These are phyloP conservation scores for Patellifolia procumbens DNA, from an alignment of 179 eudicot species.

Conservation along the genomic window DNA sequence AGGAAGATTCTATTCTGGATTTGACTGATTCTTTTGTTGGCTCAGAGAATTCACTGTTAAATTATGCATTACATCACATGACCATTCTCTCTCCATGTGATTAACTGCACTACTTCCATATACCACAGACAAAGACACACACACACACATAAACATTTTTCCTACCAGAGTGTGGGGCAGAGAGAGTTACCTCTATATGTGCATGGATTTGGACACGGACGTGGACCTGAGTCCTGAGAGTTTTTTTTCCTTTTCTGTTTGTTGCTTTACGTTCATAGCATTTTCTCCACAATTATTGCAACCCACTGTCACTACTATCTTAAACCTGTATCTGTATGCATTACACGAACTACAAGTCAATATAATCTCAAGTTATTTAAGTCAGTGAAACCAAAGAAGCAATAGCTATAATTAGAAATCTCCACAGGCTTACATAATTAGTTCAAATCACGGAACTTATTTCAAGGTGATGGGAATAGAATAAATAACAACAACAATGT, in stretches of 20 bases:
- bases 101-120: conserved; percentile 37
- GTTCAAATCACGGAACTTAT: not conserved
- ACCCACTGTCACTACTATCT: conserved; percentile 18
- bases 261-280: conserved; percentile 35
- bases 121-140: conserved; percentile 39
- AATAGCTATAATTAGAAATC: conserved; percentile 10
- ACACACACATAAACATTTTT: conserved; percentile 18
- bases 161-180: conserved; percentile 11
- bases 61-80: conserved; percentile 36
- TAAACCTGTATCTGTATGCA: conserved; percentile 25
- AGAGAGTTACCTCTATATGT: conserved; percentile 27
- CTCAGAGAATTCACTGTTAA: conserved; percentile 30
- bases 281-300: conserved; percentile 30
- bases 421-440: not conserved
- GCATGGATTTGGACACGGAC: conserved; percentile 38
- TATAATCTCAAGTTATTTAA: conserved; percentile 9
- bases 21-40: conserved; percentile 36
- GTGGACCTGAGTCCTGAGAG: conserved; percentile 22
- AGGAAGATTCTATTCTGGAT: conserved; percentile 48
- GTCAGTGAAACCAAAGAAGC: conserved; percentile 10
- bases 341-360: conserved; percentile 21
- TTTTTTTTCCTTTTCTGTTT: conserved; percentile 36
- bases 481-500: too few relatives aligned
- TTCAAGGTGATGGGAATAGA: not conserved
- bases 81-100: conserved; percentile 43